Conservation (phyloP, 345 rosid genomes). For the Litchi chinensis region DNA sequence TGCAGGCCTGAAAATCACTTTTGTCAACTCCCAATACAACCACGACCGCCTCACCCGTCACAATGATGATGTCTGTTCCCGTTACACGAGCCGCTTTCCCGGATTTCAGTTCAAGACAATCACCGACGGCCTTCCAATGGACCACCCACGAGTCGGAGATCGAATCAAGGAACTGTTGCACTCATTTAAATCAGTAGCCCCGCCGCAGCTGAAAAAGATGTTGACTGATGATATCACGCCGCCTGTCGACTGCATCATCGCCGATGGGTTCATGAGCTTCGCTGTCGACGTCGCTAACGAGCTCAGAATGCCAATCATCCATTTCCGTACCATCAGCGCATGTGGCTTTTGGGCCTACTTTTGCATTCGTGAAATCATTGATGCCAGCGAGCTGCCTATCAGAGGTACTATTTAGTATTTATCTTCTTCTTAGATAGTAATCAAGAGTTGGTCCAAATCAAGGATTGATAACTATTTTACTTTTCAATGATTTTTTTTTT, state of each 20-base stretch:
- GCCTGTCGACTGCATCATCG: constrained; percentile 25
- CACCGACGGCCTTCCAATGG: constrained; percentile 29
- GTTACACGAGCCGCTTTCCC: constrained; percentile 1
- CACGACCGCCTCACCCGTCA: constrained; percentile 21
- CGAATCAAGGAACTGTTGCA: background rate
- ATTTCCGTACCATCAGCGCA: constrained; percentile 33
- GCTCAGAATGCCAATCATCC: constrained; percentile 18
- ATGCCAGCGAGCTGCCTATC: constrained; percentile 39
- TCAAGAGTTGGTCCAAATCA: no score
- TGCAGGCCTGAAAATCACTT: constrained; percentile 34
- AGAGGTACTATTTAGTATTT: constrained; percentile 20
- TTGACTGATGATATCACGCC: background rate
- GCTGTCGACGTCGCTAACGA: constrained; percentile 26
- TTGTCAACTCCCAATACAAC: constrained; percentile 37
- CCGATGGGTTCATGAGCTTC: constrained; percentile 32
- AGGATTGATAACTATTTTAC: no score
- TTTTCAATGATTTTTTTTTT: no score
- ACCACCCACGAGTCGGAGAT: constrained; percentile 14
- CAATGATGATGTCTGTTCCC: constrained; percentile 17
- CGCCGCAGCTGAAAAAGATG: constrained; percentile 17
- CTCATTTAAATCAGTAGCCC: background rate
- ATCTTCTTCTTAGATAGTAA: no score
- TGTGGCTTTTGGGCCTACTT: constrained; percentile 29
- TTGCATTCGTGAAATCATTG: constrained; percentile 32
- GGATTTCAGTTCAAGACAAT: constrained; percentile 26